Conservation (phyloP, 768 basidiomycete genomes). For the Leccinellum rugosiceps region DNA sequence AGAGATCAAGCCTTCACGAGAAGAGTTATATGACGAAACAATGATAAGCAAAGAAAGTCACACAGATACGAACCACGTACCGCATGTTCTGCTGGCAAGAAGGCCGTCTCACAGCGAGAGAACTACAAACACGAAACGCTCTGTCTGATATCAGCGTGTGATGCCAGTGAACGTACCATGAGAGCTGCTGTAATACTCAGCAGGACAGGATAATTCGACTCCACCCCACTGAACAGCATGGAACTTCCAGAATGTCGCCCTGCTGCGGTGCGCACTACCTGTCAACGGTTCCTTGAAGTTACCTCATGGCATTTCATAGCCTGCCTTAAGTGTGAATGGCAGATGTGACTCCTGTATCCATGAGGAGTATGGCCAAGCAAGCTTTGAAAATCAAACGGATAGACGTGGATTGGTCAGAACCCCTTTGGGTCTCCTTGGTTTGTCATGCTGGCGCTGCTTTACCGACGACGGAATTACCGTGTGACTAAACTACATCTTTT, state of each 20-base stretch:
- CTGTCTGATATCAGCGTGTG: not conserved
- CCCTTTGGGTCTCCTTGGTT: not conserved
- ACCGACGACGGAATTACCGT: no score
- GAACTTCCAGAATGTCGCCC: not conserved
- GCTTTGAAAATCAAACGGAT: not conserved
- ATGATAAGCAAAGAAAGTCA: not conserved
- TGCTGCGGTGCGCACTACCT: not conserved
- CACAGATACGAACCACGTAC: not conserved
- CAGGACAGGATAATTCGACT: not conserved
- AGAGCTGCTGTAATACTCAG: not conserved
- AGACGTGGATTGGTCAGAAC: not conserved
- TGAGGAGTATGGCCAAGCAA: not conserved
- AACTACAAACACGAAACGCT: not conserved
- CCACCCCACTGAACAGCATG: not conserved
- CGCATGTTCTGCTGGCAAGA: not conserved
- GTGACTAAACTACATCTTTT: no score
- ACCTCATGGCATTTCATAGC: constrained; percentile 17
- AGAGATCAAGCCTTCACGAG: not conserved
- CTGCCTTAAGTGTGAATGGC: constrained; percentile 7
- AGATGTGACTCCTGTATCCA: not conserved
- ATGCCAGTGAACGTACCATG: not conserved
- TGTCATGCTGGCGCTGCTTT: not conserved
- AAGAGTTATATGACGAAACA: not conserved
- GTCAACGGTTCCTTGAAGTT: not conserved
- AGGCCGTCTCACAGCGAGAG: not conserved